These are phyloP conservation scores for Venturia pyrina DNA, from an alignment of 2,329 filamentous ascomycete genomes.

Conservation along the genomic window DNA sequence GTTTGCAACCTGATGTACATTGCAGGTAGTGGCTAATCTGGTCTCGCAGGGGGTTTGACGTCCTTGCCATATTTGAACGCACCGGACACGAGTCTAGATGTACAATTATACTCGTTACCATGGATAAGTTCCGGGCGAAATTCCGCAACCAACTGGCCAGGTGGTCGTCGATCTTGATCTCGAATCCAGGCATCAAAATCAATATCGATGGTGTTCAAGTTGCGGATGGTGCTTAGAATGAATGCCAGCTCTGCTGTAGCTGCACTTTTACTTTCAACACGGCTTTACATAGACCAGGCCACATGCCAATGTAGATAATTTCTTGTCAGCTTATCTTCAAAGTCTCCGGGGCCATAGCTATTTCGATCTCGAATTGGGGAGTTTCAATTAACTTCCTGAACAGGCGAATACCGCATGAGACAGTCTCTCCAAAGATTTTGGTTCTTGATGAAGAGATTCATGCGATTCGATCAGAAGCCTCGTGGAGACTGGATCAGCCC, in stretches of 20 bases:
- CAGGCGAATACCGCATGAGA: neutral
- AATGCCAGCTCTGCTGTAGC: neutral
- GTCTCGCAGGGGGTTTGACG: no score
- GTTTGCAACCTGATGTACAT: no score
- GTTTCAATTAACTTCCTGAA: neutral
- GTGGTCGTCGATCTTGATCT: no score
- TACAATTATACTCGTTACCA: no score
- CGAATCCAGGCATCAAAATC: no score
- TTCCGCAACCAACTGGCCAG: no score
- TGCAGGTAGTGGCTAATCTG: no score
- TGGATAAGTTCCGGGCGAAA: no score
- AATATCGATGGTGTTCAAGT: no score
- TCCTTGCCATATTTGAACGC: no score
- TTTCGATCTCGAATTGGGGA: neutral
- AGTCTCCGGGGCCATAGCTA: neutral
- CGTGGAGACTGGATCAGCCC: neutral
- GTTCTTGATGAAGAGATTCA: neutral
- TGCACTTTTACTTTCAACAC: neutral
- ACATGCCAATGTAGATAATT: neutral
- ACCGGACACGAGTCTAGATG: no score
- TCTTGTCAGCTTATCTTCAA: neutral
- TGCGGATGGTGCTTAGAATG: no score
- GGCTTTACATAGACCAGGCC: neutral
- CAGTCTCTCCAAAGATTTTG: neutral
- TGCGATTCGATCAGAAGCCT: neutral